Evolutionary conservation across 306 rosid species (phyloP).

Genomic region (Quercus alba): DNA sequence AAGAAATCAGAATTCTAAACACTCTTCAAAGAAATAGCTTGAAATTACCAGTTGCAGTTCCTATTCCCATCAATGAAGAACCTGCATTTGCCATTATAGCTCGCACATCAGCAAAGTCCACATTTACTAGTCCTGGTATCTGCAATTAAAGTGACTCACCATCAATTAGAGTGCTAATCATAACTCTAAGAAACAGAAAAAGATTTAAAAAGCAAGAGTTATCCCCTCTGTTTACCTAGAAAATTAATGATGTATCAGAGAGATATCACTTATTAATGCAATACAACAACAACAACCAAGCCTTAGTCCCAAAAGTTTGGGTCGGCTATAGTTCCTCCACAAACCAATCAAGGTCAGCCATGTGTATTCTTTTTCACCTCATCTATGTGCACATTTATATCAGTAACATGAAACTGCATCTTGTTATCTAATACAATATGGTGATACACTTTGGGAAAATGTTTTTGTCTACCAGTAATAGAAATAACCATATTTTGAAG

Average conservation of each 20-base stretch:
- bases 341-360: too few relatives aligned
- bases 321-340: too few relatives aligned
- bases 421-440: neutral
- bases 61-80: conserved; percentile 92
- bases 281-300: too few relatives aligned
- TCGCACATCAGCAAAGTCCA: conserved; percentile 93
- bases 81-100: conserved; percentile 98
- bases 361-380: neutral
- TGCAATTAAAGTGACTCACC: conserved; percentile 28
- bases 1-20: neutral
- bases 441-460: neutral
- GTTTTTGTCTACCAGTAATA: neutral
- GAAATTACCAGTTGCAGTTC: conserved; percentile 80
- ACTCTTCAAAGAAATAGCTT: conserved; percentile 1
- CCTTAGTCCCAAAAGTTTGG: too few relatives aligned
- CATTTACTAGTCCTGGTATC: conserved; percentile 93
- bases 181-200: neutral
- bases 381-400: neutral
- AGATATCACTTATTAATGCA: neutral
- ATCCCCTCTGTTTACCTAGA: neutral
- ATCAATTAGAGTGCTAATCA: too few relatives aligned
- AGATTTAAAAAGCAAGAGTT: neutral
- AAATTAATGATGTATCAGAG: neutral
- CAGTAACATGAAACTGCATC: neutral
- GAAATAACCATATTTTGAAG: neutral